Percentiles rank a stretch among this genome's conserved stretches.
Evolutionary conservation across 345 rosid genomes (phyloP).

Genomic region (Salix brachista): DNA sequence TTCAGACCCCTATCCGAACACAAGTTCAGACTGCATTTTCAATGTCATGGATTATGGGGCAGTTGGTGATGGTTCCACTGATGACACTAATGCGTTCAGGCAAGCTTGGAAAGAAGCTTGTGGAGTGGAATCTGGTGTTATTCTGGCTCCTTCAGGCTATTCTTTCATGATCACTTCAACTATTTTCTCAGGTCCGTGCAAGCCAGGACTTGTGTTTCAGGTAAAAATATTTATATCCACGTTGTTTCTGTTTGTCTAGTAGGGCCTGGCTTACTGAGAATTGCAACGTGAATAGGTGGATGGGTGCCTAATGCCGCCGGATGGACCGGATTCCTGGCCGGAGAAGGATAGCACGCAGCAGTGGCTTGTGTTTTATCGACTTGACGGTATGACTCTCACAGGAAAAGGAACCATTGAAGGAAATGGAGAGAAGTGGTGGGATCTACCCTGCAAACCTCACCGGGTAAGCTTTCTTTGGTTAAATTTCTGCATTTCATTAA

Average conservation of each 20-base stretch:
- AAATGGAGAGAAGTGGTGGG: conserved; percentile 98
- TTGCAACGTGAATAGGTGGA: conserved; percentile 44
- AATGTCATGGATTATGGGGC: conserved; percentile 80
- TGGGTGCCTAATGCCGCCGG: conserved; percentile 80
- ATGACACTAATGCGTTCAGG: conserved; percentile 73
- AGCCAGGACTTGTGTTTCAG: conserved; percentile 74
- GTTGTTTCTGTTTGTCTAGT: not conserved
- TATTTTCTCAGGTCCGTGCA: conserved; percentile 88
- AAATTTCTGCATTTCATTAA: not conserved
- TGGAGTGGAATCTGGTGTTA: conserved; percentile 54
- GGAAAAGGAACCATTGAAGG: conserved; percentile 91
- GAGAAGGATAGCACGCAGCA: conserved; percentile 61
- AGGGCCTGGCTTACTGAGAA: not conserved
- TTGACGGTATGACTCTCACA: conserved; percentile 54
- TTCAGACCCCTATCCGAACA: conserved; percentile 58
- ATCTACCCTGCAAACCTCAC: conserved; percentile 97
- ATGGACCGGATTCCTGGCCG: conserved; percentile 91
- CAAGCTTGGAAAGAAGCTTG: conserved; percentile 93
- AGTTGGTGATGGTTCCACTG: conserved; percentile 72
- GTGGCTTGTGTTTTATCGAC: conserved; percentile 89
- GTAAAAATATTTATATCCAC: conserved; percentile 23
- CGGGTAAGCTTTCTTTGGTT: conserved; percentile 41
- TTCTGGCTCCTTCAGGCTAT: conserved; percentile 65
- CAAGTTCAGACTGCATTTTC: conserved; percentile 36
- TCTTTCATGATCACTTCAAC: conserved; percentile 74